Percentiles rank a stretch among this genome's conserved stretches.
phyloP scores from a whole-genome alignment of 129 eudicot species.

The Sambucus nigra region DNA sequence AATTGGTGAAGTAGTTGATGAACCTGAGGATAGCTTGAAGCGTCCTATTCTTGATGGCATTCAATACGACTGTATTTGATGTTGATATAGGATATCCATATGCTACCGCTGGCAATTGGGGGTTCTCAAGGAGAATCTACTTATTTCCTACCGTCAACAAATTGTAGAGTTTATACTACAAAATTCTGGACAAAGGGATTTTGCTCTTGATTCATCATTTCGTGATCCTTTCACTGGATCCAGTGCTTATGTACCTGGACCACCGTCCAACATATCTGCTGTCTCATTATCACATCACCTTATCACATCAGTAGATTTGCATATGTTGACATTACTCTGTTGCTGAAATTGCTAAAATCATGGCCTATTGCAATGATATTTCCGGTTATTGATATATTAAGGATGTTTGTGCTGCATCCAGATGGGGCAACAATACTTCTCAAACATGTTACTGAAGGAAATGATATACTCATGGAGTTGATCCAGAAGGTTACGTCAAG shows the following conservation, averaged over 20 bases:
- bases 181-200: conserved; percentile 75
- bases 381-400: conserved; percentile 87
- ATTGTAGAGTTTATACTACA: conserved; percentile 83
- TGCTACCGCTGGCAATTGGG: conserved; percentile 79
- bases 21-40: conserved; percentile 71
- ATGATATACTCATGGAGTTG: conserved; percentile 60
- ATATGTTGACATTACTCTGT: conserved; percentile 64
- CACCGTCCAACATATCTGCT: conserved; percentile 49
- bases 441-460: conserved; percentile 40
- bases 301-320: conserved; percentile 80
- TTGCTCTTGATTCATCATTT: conserved; percentile 67
- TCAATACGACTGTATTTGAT: conserved; percentile 95
- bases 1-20: conserved; percentile 99
- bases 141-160: conserved; percentile 79
- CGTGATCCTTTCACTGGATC: conserved; percentile 95
- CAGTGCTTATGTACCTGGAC: conserved; percentile 92
- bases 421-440: conserved; percentile 62
- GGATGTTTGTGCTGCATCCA: conserved; percentile 89
- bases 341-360: conserved; percentile 55
- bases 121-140: conserved; percentile 80
- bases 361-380: conserved; percentile 79
- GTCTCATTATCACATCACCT: conserved; percentile 53
- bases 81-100: conserved; percentile 96
- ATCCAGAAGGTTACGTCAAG: conserved; percentile 55
- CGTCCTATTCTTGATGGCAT: conserved; percentile 71